These are phyloP conservation scores for Handroanthus guayacan DNA, from an alignment of 257 asterid species.

Conservation along the genomic window DNA sequence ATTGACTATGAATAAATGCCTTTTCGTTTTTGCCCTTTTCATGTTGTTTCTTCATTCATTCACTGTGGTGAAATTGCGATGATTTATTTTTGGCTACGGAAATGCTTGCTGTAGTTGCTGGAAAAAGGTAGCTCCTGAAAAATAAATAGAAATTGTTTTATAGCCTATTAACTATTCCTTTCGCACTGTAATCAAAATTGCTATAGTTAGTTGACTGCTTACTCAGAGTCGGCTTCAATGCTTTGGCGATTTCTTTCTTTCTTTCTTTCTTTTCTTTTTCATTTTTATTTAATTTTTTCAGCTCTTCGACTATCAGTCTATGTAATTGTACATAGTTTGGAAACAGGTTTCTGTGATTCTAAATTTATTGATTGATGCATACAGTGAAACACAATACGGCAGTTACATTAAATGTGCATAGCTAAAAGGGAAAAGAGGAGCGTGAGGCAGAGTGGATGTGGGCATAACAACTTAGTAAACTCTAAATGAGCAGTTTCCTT, in stretches of 20 bases:
- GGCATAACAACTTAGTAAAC: not conserved
- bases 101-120: slow-evolving; percentile 9
- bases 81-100: slow-evolving; percentile 2
- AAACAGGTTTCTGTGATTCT: slow-evolving; percentile 3
- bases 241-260: not conserved
- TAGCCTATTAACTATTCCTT: not conserved
- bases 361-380: not conserved
- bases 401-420: not conserved
- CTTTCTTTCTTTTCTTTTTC: not conserved
- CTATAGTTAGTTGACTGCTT: not conserved
- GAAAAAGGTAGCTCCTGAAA: not conserved
- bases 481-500: not conserved
- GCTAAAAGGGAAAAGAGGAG: not conserved
- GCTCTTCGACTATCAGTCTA: not conserved
- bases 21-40: slow-evolving; percentile 3
- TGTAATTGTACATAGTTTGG: not conserved
- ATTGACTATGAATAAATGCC: not conserved
- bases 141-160: slow-evolving; percentile 9
- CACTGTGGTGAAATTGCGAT: slow-evolving; percentile 10
- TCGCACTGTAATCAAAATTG: not conserved
- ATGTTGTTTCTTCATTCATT: not conserved
- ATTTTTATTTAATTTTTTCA: not conserved
- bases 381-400: not conserved
- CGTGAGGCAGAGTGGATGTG: not conserved
- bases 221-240: slow-evolving; percentile 1